phyloP scores from a whole-genome alignment of 495 filamentous ascomycete species.

The Trichocladium uniseriatum region DNA sequence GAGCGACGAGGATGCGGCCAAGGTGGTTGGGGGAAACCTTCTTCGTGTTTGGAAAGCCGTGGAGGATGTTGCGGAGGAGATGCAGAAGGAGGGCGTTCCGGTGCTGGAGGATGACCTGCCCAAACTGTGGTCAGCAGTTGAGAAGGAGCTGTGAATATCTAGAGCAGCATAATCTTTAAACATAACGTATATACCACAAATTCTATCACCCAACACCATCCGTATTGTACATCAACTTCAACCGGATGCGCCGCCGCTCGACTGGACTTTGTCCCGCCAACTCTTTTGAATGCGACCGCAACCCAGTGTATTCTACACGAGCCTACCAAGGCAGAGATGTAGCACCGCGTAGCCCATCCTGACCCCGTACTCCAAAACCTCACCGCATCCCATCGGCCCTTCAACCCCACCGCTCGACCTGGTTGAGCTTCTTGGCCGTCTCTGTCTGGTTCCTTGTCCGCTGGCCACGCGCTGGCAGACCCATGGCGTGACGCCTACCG shows the following conservation, averaged over 20 bases:
- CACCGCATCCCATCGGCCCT: neutral
- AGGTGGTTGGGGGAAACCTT: slow-evolving; percentile 64
- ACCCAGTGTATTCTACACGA: neutral
- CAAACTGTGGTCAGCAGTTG: slow-evolving; percentile 5
- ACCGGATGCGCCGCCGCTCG: neutral
- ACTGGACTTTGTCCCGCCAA: neutral
- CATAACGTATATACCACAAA: neutral
- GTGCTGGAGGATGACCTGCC: slow-evolving; percentile 53
- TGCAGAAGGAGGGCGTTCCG: slow-evolving; percentile 50
- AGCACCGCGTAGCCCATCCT: neutral
- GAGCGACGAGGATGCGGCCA: slow-evolving; percentile 54
- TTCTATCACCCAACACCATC: neutral
- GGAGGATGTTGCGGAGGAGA: slow-evolving; percentile 51
- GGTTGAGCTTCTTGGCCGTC: slow-evolving; percentile 73
- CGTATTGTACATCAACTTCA: slow-evolving; percentile 4
- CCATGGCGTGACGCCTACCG: slow-evolving; percentile 83
- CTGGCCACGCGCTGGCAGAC: slow-evolving; percentile 80
- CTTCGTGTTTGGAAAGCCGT: slow-evolving; percentile 69
- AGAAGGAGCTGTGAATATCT: neutral
- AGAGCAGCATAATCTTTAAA: neutral
- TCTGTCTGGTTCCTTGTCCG: slow-evolving; percentile 73
- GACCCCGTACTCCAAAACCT: neutral
- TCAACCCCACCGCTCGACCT: slow-evolving; percentile 55
- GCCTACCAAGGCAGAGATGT: neutral
- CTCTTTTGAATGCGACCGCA: neutral